Percentiles rank a stretch among this genome's conserved stretches.
phyloP scores from a whole-genome alignment of 345 rosid species.

The Populus davidiana region DNA sequence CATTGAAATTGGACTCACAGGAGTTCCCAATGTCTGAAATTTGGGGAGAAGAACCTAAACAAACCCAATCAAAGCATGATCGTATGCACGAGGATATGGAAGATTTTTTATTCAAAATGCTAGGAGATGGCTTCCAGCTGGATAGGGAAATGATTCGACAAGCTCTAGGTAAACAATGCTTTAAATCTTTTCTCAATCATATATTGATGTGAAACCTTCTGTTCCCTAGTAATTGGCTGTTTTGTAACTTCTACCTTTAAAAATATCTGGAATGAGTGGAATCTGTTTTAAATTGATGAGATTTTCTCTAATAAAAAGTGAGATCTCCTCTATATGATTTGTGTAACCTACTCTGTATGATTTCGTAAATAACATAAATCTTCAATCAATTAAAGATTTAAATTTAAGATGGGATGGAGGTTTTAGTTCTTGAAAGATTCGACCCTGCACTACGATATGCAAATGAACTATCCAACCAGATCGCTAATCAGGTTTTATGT shows the following conservation, averaged over 20 bases:
- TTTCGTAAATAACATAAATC: background rate
- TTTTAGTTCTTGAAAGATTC: background rate
- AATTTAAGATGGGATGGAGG: background rate
- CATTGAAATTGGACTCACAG: conserved; percentile 44
- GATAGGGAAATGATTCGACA: conserved; percentile 26
- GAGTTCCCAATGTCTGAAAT: conserved; percentile 33
- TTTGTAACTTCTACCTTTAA: background rate
- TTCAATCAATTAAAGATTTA: background rate
- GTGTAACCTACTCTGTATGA: background rate
- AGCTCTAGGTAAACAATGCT: conserved; percentile 43
- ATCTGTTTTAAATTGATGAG: background rate
- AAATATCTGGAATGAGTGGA: background rate
- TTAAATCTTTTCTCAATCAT: background rate
- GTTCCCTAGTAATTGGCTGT: background rate
- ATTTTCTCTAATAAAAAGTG: background rate
- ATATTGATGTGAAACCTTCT: background rate
- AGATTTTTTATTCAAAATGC: conserved; percentile 48
- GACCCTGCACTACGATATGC: background rate
- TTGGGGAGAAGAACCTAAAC: conserved; percentile 28
- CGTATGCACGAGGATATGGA: conserved; percentile 40
- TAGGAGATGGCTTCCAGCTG: conserved; percentile 48
- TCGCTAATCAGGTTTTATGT: conserved; percentile 25
- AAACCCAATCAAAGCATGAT: conserved; percentile 12
- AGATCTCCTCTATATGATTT: background rate
- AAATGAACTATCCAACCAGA: conserved; percentile 2